A percentile compares a stretch with the other conserved stretches of the same genome.
Conservation (phyloP, 164 flowering plant species). For the Warburgia ugandensis region DNA sequence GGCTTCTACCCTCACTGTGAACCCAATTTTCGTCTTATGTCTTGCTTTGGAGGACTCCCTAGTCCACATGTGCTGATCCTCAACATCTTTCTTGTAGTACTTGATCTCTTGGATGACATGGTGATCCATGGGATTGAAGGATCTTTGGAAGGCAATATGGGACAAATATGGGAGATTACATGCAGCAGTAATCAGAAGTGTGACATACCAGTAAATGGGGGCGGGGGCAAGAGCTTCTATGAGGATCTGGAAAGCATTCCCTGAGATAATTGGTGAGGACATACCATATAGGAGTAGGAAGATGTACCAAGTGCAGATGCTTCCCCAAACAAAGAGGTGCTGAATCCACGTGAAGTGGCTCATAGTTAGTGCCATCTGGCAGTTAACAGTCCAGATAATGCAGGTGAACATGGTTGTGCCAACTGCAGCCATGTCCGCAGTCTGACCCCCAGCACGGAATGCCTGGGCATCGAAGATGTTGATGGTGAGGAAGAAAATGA, state of each 20-base stretch:
- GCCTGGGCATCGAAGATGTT: slow-evolving; percentile 60
- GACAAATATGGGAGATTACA: slow-evolving; percentile 70
- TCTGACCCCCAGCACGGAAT: slow-evolving; percentile 67
- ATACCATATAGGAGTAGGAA: slow-evolving; percentile 69
- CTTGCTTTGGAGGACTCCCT: slow-evolving; percentile 83
- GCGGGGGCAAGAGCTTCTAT: slow-evolving; percentile 82
- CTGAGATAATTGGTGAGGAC: slow-evolving; percentile 33
- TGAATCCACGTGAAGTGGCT: slow-evolving; percentile 97
- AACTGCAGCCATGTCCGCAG: slow-evolving; percentile 69
- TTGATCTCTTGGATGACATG: slow-evolving; percentile 94
- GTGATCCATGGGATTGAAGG: slow-evolving; percentile 86
- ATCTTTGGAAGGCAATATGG: slow-evolving; percentile 71
- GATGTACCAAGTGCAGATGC: slow-evolving; percentile 73
- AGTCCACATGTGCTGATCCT: slow-evolving; percentile 79
- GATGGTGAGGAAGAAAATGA: slow-evolving; percentile 65
- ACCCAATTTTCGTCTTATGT: slow-evolving; percentile 87
- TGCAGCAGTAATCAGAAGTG: slow-evolving; percentile 45
- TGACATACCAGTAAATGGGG: slow-evolving; percentile 72
- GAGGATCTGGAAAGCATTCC: slow-evolving; percentile 47
- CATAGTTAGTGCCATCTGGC: slow-evolving; percentile 88
- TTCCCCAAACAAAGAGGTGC: slow-evolving; percentile 85
- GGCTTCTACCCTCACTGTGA: slow-evolving; percentile 91
- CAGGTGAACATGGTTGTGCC: slow-evolving; percentile 97
- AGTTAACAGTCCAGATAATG: slow-evolving; percentile 84
- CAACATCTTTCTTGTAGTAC: slow-evolving; percentile 74